phyloP scores from a whole-genome alignment of 148 eudicot species.

The Rhododendron simsii region DNA sequence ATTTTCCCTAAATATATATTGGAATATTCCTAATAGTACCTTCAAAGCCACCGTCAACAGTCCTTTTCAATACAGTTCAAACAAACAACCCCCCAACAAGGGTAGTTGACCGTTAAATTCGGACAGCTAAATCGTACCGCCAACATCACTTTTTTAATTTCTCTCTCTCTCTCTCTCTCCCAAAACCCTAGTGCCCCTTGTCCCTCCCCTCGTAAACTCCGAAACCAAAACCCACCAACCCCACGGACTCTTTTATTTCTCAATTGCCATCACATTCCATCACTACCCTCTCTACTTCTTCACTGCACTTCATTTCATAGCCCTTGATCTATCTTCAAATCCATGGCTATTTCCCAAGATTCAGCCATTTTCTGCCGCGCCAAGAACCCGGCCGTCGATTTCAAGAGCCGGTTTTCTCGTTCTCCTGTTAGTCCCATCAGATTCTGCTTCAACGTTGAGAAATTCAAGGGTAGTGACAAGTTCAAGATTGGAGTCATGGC shows the following conservation, averaged over 20 bases:
- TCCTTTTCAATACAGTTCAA: background rate
- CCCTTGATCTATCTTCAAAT: background rate
- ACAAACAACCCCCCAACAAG: background rate
- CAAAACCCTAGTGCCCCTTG: background rate
- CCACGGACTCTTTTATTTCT: background rate
- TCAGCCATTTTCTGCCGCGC: conserved; percentile 12
- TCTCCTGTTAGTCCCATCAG: conserved; percentile 10
- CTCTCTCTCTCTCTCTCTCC: background rate
- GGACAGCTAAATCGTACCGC: background rate
- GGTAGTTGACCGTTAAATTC: background rate
- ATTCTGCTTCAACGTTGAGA: conserved; percentile 10
- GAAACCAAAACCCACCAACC: background rate
- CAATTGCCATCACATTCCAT: background rate
- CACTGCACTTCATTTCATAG: background rate
- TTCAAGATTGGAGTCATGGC: conserved; percentile 5
- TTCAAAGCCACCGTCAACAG: too few relatives aligned
- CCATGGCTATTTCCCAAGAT: conserved; percentile 31
- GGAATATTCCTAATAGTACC: too few relatives aligned
- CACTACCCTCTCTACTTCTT: background rate
- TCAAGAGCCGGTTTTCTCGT: conserved; percentile 12
- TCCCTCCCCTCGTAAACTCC: conserved; percentile 1
- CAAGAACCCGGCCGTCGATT: conserved; percentile 1
- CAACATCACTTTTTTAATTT: too few relatives aligned
- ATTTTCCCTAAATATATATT: too few relatives aligned
- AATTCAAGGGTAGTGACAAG: background rate